Percentiles rank a stretch among this genome's conserved stretches.
Conservation (phyloP, 2,329 filamentous ascomycete genomes). For the Diaporthe sp. region DNA sequence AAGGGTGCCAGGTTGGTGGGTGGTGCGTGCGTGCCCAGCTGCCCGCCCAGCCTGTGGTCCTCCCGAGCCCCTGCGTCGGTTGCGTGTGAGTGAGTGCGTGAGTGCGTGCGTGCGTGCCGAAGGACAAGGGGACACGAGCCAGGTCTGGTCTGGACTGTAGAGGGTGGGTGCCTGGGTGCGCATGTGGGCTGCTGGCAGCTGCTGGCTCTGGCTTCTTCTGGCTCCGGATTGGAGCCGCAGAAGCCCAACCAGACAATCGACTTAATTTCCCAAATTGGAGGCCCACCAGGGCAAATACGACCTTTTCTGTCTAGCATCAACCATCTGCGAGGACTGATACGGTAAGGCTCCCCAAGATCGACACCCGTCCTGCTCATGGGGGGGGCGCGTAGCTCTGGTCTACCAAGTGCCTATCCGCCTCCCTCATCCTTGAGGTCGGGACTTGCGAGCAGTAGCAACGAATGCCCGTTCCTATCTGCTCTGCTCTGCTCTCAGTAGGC, state of each 20-base stretch:
- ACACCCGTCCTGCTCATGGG: slow-evolving; percentile 5
- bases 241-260: slow-evolving; percentile 23
- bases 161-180: neutral
- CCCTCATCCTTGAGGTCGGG: neutral
- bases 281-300: slow-evolving; percentile 29
- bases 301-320: slow-evolving; percentile 12
- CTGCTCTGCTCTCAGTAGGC: neutral
- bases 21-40: slow-evolving; percentile 27
- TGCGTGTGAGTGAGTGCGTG: slow-evolving; percentile 18
- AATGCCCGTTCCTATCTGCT: no score
- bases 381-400: slow-evolving; percentile 1
- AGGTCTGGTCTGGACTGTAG: slow-evolving; percentile 23
- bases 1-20: slow-evolving; percentile 9
- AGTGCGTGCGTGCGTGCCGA: slow-evolving; percentile 24
- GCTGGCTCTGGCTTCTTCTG: neutral
- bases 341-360: slow-evolving; percentile 14
- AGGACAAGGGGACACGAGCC: slow-evolving; percentile 23
- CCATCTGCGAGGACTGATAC: slow-evolving; percentile 13
- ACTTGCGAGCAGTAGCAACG: neutral
- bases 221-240: slow-evolving; percentile 18
- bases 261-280: slow-evolving; percentile 30
- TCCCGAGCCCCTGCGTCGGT: slow-evolving; percentile 30
- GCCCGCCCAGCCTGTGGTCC: slow-evolving; percentile 23
- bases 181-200: neutral
- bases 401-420: neutral